Evolutionary conservation across 1,284 basidiomycete species (phyloP), one percentile per base, ranked within the genome.

Genomic region (Lignosus rhinocerotis): DNA sequence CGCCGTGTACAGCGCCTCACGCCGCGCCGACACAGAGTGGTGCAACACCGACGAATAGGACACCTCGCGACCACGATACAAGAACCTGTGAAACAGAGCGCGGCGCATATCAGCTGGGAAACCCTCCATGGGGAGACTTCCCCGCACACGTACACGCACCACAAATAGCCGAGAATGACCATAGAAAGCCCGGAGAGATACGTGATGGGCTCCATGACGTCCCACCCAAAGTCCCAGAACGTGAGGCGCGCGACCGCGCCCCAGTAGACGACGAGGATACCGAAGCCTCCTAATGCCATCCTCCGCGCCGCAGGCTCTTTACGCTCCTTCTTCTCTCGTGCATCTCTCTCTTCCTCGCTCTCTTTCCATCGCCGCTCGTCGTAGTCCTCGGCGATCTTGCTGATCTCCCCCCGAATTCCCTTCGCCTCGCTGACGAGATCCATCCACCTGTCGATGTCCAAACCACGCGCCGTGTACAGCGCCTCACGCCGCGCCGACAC

Each of bases 141-240:
- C 36, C n/a, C 14, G n/a, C 34, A 11, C 12, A 6, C 14, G 21
- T 30, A 44, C 14, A 64, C 65, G 8, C 55, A 82, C 83, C 82
- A 86, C 4, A 85, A 73, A 65, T 86, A 86, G 3, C 83, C 81
- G 16, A 79, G 75, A 43, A 86, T 80, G 56, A 86, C 84, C 11
- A 79, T 85, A 0, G 83, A 81, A 10, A 87, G 71, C 11, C 84
- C 83, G 14, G 83, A 85, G 17, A 86, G 73, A 67, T 87, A 86
- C 4, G 84, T 88, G 47, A 87, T 80, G 1, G 86, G 87, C 67
- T 89, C 86, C 85, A 87, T 88, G 10, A 86, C 72, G 63, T 88
- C 86, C 81, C 81, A 85, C 17, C 82, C 82, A 60, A 75, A 80
- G 67, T 85, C 82, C 82, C 82, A 84, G 69, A 86, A 86, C n/a